Evolutionary conservation across 129 eudicot genomes (phyloP).

Genomic region (carrot (Daucus carota)): DNA sequence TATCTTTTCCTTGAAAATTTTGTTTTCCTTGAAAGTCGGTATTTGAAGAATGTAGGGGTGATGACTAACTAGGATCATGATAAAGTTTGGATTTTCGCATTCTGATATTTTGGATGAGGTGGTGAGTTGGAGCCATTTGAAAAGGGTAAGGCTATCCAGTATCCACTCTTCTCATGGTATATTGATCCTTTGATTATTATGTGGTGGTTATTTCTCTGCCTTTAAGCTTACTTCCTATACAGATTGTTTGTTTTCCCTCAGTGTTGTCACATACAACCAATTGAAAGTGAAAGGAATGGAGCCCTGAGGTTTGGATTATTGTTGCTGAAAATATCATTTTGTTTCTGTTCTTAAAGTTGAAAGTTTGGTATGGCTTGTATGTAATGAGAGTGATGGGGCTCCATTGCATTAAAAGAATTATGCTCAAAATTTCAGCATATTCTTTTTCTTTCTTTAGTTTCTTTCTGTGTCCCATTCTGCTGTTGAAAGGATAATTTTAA

Average conservation of each 20-base stretch:
- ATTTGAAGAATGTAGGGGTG: neutral
- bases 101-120: constrained; percentile 24
- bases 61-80: neutral
- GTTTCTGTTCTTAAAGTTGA: neutral
- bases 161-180: constrained; percentile 22
- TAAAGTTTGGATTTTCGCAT: neutral
- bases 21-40: neutral
- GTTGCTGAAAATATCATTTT: neutral
- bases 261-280: neutral
- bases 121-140: constrained; percentile 34
- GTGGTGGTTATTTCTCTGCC: constrained; percentile 19
- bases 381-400: constrained; percentile 1
- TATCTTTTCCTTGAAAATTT: neutral
- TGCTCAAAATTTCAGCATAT: constrained; percentile 13
- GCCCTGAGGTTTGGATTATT: neutral
- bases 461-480: constrained; percentile 2
- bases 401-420: constrained; percentile 7
- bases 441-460: neutral
- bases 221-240: neutral
- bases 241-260: neutral
- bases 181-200: neutral
- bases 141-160: constrained; percentile 27
- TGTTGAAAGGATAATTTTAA: constrained; percentile 7
- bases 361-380: neutral
- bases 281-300: constrained; percentile 3